Evolutionary conservation across 2,329 filamentous ascomycete species (phyloP).

Genomic region (Phoma herbarum): DNA sequence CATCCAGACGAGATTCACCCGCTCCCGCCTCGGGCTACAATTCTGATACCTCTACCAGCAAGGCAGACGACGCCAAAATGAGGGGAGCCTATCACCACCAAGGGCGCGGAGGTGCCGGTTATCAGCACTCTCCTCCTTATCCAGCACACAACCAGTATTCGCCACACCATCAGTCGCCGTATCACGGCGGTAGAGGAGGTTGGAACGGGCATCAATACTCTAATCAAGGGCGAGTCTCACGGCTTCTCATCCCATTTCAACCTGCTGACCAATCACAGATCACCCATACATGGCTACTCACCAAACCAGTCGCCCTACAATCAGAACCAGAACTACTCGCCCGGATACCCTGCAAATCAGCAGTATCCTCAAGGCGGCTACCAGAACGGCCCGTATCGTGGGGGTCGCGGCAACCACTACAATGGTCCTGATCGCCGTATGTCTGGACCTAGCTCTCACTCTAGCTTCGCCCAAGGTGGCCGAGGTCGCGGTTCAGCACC

Average conservation of each 20-base stretch:
- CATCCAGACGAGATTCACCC: constrained; percentile 41
- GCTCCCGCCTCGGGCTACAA: constrained; percentile 40
- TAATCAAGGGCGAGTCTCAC: constrained; percentile 59
- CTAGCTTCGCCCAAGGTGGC: constrained; percentile 54
- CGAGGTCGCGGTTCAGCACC: constrained; percentile 62
- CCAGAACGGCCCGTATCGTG: constrained; percentile 59
- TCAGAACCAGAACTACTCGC: constrained; percentile 42
- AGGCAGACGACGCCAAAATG: constrained; percentile 44
- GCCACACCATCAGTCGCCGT: constrained; percentile 69
- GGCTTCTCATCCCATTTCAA: neutral
- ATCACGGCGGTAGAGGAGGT: constrained; percentile 63
- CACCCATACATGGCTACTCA: constrained; percentile 66
- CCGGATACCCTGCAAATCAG: constrained; percentile 61
- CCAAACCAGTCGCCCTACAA: constrained; percentile 63
- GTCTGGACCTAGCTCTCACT: constrained; percentile 53
- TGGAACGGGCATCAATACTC: constrained; percentile 59
- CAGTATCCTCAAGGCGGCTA: constrained; percentile 66
- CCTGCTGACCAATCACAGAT: constrained; percentile 47
- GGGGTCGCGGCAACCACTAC: constrained; percentile 67
- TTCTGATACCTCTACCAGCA: constrained; percentile 43
- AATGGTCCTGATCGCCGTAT: constrained; percentile 55
- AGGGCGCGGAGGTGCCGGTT: constrained; percentile 55
- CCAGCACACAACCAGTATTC: constrained; percentile 67
- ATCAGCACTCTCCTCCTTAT: constrained; percentile 68
- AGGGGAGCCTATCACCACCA: constrained; percentile 49